Percentiles rank a stretch among this genome's conserved stretches.
phyloP scores from a whole-genome alignment of 2,329 filamentous ascomycete genomes.

The Aphanoascus verrucosus region DNA sequence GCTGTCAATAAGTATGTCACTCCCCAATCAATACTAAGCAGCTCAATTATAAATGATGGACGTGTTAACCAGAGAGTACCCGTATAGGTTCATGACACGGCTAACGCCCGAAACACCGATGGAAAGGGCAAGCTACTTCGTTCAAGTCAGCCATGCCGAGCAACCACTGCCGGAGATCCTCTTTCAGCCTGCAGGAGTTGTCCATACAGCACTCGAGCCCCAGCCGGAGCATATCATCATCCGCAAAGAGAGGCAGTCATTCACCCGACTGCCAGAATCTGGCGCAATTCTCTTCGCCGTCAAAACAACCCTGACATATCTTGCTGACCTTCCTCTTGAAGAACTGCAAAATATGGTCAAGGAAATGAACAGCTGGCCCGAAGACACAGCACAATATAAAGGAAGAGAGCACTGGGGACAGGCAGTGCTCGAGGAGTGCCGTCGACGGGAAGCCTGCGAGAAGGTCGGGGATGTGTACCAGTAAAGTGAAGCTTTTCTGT shows the following conservation, averaged over 20 bases:
- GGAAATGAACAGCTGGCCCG: slow-evolving; percentile 39
- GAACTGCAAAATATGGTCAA: slow-evolving; percentile 35
- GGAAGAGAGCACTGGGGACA: slow-evolving; percentile 36
- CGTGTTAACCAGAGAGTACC: neutral
- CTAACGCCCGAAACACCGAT: slow-evolving; percentile 36
- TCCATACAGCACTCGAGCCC: slow-evolving; percentile 30
- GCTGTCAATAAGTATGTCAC: slow-evolving; percentile 35
- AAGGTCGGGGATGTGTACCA: neutral
- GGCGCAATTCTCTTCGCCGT: slow-evolving; percentile 42
- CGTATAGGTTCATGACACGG: slow-evolving; percentile 37
- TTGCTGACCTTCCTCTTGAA: slow-evolving; percentile 33
- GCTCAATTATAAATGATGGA: neutral
- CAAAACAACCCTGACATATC: slow-evolving; percentile 36
- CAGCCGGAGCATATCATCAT: slow-evolving; percentile 36
- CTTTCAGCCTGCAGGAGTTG: slow-evolving; percentile 35
- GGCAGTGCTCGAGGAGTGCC: slow-evolving; percentile 30
- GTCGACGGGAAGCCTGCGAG: slow-evolving; percentile 15
- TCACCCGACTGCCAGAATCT: slow-evolving; percentile 36
- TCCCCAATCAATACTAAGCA: neutral
- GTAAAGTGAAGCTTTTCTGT: neutral
- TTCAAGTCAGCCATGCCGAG: slow-evolving; percentile 37
- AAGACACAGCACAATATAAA: slow-evolving; percentile 37
- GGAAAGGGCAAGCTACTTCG: slow-evolving; percentile 42
- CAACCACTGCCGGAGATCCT: slow-evolving; percentile 34
- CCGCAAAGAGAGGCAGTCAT: slow-evolving; percentile 42